phyloP scores from a whole-genome alignment of 2,329 filamentous ascomycete genomes.

The Venturiaceae sp. region DNA sequence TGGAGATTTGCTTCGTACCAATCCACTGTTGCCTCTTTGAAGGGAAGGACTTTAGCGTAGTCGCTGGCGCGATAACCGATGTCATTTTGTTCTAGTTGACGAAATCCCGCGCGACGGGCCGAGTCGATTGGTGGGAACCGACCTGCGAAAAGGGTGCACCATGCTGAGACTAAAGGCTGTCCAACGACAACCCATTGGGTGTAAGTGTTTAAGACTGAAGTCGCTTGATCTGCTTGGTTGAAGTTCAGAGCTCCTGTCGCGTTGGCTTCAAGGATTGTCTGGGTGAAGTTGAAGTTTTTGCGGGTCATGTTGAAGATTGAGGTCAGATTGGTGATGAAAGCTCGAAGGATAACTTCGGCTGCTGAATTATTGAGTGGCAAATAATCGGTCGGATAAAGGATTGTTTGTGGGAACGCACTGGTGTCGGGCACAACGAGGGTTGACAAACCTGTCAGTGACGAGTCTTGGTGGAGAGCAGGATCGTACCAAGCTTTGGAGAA shows the following conservation, averaged over 20 bases:
- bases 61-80: conserved; percentile 26
- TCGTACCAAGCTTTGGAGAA: conserved; percentile 9
- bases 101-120: conserved; percentile 35
- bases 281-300: conserved; percentile 4
- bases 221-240: conserved; percentile 37
- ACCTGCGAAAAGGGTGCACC: conserved; percentile 38
- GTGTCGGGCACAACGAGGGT: conserved; percentile 17
- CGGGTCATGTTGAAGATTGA: background rate
- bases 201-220: conserved; percentile 24
- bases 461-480: conserved; percentile 27
- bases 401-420: conserved; percentile 26
- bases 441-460: background rate
- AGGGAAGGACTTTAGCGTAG: background rate
- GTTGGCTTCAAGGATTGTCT: background rate
- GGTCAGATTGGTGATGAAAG: conserved; percentile 27
- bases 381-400: conserved; percentile 34
- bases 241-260: conserved; percentile 18
- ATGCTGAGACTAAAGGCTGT: conserved; percentile 37
- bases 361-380: conserved; percentile 23
- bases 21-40: conserved; percentile 24
- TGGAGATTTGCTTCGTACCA: conserved; percentile 42
- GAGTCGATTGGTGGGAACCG: conserved; percentile 36
- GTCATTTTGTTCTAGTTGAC: background rate
- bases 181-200: conserved; percentile 36
- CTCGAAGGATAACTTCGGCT: conserved; percentile 27